Evolutionary conservation across 2,329 filamentous ascomycete species (phyloP).

Genomic region (Aspergillus tanneri): DNA sequence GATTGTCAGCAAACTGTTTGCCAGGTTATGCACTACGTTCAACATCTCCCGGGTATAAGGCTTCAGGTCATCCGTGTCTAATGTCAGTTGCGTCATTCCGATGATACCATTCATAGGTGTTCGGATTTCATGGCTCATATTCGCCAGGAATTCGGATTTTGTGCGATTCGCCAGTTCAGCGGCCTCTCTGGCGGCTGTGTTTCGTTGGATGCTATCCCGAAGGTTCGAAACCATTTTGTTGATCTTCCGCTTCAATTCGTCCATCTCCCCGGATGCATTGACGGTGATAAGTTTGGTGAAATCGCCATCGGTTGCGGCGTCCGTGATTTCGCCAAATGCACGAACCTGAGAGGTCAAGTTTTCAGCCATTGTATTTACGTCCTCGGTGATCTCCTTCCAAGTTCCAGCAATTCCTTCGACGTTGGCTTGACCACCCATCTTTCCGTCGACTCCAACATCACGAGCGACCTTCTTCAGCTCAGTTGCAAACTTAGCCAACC

Average conservation of each 20-base stretch:
- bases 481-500: slow-evolving; percentile 91
- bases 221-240: slow-evolving; percentile 98
- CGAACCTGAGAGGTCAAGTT: slow-evolving; percentile 93
- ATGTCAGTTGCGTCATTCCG: slow-evolving; percentile 93
- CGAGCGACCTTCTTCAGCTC: slow-evolving; percentile 94
- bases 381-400: slow-evolving; percentile 98
- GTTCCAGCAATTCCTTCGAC: slow-evolving; percentile 88
- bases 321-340: slow-evolving; percentile 98
- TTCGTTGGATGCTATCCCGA: slow-evolving; percentile 92
- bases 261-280: slow-evolving; percentile 97
- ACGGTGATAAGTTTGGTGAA: slow-evolving; percentile 97
- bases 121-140: slow-evolving; percentile 98
- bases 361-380: slow-evolving; percentile 89
- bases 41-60: slow-evolving; percentile 97
- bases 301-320: slow-evolving; percentile 92
- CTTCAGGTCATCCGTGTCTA: slow-evolving; percentile 92
- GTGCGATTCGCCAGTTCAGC: slow-evolving; percentile 97
- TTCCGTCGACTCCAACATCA: slow-evolving; percentile 95
- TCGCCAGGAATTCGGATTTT: slow-evolving; percentile 96
- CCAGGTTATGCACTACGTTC: slow-evolving; percentile 95
- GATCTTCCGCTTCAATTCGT: slow-evolving; percentile 97
- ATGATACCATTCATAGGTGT: slow-evolving; percentile 98
- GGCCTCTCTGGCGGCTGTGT: slow-evolving; percentile 91
- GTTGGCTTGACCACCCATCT: slow-evolving; percentile 97
- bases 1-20: slow-evolving; percentile 93